Evolutionary conservation across 768 basidiomycete species (phyloP).

Genomic region (Hebeloma cylindrosporum): DNA sequence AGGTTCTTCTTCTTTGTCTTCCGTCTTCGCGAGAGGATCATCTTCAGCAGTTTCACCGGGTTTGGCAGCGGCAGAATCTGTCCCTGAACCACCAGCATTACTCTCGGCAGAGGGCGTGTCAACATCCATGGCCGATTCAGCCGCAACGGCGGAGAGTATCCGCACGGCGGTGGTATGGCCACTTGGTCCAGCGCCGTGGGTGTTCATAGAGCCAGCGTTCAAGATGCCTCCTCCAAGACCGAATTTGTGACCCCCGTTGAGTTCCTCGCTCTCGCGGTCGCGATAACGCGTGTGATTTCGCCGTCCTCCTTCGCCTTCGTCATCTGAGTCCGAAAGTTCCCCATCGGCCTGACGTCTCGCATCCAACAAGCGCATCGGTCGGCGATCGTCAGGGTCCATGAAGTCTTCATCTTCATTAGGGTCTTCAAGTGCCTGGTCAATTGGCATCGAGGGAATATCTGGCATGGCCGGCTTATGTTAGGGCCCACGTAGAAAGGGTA

Average conservation of each 20-base stretch:
- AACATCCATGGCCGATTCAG: conserved; percentile 41
- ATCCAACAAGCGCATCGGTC: conserved; percentile 77
- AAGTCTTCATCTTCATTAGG: conserved; percentile 81
- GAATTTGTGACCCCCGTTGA: conserved; percentile 50
- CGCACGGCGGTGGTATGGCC: conserved; percentile 58
- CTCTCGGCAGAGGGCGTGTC: conserved; percentile 40
- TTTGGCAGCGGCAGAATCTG: too few relatives aligned
- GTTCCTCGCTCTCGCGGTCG: conserved; percentile 50
- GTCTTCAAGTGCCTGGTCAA: conserved; percentile 84
- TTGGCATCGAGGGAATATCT: conserved; percentile 85
- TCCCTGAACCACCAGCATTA: conserved; percentile 15
- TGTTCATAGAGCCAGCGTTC: conserved; percentile 56
- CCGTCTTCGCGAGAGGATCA: too few relatives aligned
- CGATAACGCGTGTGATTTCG: conserved; percentile 64
- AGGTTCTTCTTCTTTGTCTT: neutral
- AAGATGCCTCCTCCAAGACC: conserved; percentile 73
- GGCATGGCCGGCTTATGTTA: too few relatives aligned
- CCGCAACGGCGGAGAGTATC: conserved; percentile 34
- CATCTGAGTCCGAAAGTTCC: conserved; percentile 95
- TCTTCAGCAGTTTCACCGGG: too few relatives aligned
- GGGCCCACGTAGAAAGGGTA: neutral
- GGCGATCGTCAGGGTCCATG: conserved; percentile 72
- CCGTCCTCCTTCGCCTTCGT: conserved; percentile 90
- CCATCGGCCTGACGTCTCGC: conserved; percentile 79
- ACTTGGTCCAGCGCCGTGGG: conserved; percentile 77